phyloP scores from a whole-genome alignment of 2,329 filamentous ascomycete genomes.

The Epichloe brachyelytri region DNA sequence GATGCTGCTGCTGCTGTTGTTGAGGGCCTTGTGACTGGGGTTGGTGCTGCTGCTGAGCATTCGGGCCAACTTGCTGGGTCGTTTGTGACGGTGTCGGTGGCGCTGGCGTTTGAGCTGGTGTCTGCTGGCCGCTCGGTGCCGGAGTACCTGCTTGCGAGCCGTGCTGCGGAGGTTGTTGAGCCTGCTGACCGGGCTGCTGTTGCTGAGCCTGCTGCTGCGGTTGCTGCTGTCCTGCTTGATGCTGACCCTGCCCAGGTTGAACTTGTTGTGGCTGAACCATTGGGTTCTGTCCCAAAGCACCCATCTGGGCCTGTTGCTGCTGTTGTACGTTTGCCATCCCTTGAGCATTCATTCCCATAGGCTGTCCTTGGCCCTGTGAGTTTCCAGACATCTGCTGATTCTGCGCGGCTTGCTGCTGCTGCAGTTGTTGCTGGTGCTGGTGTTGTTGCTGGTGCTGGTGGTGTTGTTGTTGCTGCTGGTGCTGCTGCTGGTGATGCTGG shows the following conservation, averaged over 20 bases:
- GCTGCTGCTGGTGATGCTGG: conserved; percentile 31
- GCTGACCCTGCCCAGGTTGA: conserved; percentile 11
- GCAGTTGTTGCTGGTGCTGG: conserved; percentile 24
- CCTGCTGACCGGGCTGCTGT: conserved; percentile 30
- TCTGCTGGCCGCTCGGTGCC: conserved; percentile 21
- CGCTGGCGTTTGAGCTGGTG: conserved; percentile 25
- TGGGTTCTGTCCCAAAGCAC: conserved; percentile 7
- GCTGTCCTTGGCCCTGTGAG: conserved; percentile 27
- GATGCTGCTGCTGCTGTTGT: conserved; percentile 7
- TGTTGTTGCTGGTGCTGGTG: conserved; percentile 27
- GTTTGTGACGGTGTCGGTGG: conserved; percentile 15
- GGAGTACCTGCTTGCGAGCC: conserved; percentile 7
- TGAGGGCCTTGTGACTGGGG: background rate
- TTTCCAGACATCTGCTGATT: conserved; percentile 28
- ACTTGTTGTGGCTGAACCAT: conserved; percentile 10
- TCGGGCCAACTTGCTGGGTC: conserved; percentile 13
- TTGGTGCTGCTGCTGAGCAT: conserved; percentile 22
- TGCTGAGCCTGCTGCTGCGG: conserved; percentile 36
- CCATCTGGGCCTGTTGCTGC: conserved; percentile 9
- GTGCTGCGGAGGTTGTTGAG: conserved; percentile 21
- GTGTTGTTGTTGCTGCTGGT: conserved; percentile 7
- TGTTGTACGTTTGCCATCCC: conserved; percentile 28
- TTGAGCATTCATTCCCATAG: conserved; percentile 34
- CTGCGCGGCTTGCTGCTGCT: conserved; percentile 21
- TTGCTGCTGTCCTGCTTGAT: conserved; percentile 24